Evolutionary conservation across 1,284 basidiomycete genomes (phyloP), one percentile per base, ranked within the genome.

Genomic region (Hemileia vastatrix): DNA sequence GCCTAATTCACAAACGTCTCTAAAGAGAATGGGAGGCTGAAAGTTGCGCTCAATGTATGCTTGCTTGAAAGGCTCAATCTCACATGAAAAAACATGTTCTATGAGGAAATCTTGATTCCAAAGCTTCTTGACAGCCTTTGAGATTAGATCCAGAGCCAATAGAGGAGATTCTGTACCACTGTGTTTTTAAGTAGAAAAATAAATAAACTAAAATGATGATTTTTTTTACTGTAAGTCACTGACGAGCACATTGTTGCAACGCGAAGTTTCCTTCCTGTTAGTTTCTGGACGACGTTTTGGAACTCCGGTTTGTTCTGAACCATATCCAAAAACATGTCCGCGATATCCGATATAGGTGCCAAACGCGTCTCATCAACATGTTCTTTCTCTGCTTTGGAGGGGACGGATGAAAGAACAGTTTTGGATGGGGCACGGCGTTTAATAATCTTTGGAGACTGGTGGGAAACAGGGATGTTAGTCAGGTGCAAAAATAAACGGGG

Each of bases 21-120:
- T 84, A 76, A 96, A 96, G 36, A 96, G 80, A 40, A 95, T 78
- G 3, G 92, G 91, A 11, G 90, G 90, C 2, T 77, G 69, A 74
- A 96, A 96, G 76, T 96, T 96, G 24, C 93, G 83, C 76, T 96
- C 93, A 66, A 96, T 96, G 76, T 96, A 96, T 0, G 92, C 92
- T 76, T 96, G 92, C 77, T 96, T 96, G 82, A 93, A 96, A 1
- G 93, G 92, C 74, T 95, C 93, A 66, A 96, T 95, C 77, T 96
- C 92, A 77, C 92, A 95, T 0, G 92, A 95, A 77, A 96, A 96
- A 57, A 95, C 90, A 76, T 96, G 93, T 70, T 94, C 86, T 65
- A 92, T 80, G 36, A 86, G 81, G 54, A 95, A 78, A 1, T 82
- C 79, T 47, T 86, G 72, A 1, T 79, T 82, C 69, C 84, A 83